phyloP scores from a whole-genome alignment of 2,329 filamentous ascomycete genomes.

The Neofusicoccum sp. region DNA sequence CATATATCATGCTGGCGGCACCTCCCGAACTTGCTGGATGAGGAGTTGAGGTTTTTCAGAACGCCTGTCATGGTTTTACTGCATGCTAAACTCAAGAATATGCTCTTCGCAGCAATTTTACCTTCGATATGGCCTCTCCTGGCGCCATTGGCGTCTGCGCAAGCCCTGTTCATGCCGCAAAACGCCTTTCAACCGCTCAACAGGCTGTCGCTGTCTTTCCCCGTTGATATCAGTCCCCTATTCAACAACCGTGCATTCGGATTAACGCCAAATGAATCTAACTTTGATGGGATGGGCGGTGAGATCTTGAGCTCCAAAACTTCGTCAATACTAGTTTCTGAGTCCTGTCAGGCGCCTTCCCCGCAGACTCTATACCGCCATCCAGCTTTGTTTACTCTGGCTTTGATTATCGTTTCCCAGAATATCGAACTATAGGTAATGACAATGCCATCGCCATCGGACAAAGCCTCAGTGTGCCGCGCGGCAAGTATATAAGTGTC shows the following conservation, averaged over 20 bases:
- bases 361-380: constrained; percentile 36
- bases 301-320: neutral
- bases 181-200: constrained; percentile 20
- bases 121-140: neutral
- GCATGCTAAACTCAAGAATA: neutral
- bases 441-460: constrained; percentile 41
- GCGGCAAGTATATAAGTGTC: constrained; percentile 37
- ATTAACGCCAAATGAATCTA: constrained; percentile 17
- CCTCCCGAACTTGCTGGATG: neutral
- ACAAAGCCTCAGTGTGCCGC: constrained; percentile 34
- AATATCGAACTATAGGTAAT: constrained; percentile 31
- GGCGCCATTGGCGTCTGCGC: neutral
- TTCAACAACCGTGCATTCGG: constrained; percentile 22
- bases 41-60: neutral
- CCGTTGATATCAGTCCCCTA: constrained; percentile 13
- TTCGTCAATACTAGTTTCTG: neutral
- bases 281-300: constrained; percentile 19
- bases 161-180: constrained; percentile 23
- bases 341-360: constrained; percentile 27
- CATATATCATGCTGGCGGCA: neutral
- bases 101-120: neutral
- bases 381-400: constrained; percentile 38
- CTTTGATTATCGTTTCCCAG: constrained; percentile 37
- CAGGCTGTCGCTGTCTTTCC: constrained; percentile 18
- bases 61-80: neutral